phyloP scores from a whole-genome alignment of 192 early-diverging fungal genomes.

The Spizellomyces sp. region DNA sequence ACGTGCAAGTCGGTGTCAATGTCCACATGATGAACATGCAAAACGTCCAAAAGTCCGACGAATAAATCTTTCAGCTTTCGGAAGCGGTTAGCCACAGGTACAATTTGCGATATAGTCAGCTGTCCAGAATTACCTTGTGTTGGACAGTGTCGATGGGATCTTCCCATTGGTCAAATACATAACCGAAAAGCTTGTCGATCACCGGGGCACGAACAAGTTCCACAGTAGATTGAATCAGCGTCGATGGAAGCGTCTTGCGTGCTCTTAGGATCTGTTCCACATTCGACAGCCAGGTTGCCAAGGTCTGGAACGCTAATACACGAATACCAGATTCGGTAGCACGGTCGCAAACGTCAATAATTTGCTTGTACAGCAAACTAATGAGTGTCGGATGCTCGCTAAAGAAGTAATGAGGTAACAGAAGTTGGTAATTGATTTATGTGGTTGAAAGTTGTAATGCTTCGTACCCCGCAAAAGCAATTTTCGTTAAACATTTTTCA shows the following conservation, averaged over 20 bases:
- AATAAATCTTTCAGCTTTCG: slow-evolving; percentile 54
- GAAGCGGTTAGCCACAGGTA: slow-evolving; percentile 29
- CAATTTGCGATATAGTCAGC: slow-evolving; percentile 44
- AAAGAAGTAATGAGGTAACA: neutral
- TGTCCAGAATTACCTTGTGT: slow-evolving; percentile 43
- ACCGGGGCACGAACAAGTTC: neutral
- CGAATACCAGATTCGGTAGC: slow-evolving; percentile 30
- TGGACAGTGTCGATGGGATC: slow-evolving; percentile 84
- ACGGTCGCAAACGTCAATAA: slow-evolving; percentile 19
- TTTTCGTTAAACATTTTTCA: neutral
- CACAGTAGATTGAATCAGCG: neutral
- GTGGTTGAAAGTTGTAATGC: neutral
- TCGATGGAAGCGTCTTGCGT: neutral
- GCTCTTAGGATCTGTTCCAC: neutral
- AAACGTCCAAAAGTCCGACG: slow-evolving; percentile 67
- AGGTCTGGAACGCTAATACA: slow-evolving; percentile 36
- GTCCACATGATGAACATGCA: slow-evolving; percentile 23
- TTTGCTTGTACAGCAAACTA: slow-evolving; percentile 9
- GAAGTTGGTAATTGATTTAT: neutral
- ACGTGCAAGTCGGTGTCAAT: slow-evolving; percentile 25
- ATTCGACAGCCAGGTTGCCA: slow-evolving; percentile 34
- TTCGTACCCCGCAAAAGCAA: neutral
- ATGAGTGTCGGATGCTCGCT: slow-evolving; percentile 1
- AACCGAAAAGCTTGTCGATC: slow-evolving; percentile 63
- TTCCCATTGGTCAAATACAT: slow-evolving; percentile 83